These are phyloP conservation scores for Lyophyllum shimeji DNA, from an alignment of 768 basidiomycete species.

Conservation along the genomic window DNA sequence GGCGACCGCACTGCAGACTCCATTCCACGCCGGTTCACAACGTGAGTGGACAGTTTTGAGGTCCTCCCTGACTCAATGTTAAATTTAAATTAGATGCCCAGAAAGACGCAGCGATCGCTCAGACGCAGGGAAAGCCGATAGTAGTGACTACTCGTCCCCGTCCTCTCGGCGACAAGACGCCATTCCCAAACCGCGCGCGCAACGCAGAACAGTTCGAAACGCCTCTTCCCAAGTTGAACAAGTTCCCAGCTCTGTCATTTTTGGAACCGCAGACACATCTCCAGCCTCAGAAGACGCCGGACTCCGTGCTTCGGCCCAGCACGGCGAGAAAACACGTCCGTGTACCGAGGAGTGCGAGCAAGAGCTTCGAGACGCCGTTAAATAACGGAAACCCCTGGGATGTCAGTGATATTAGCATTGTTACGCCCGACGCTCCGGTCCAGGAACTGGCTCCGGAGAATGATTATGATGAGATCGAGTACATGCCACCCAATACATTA, in stretches of 20 bases:
- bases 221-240: constrained; percentile 31
- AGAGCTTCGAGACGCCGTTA: constrained; percentile 64
- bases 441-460: constrained; percentile 29
- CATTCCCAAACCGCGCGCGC: constrained; percentile 62
- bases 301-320: constrained; percentile 58
- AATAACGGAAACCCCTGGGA: constrained; percentile 76
- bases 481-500: constrained; percentile 48
- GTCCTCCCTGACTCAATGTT: not conserved
- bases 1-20: constrained; percentile 32
- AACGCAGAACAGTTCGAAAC: constrained; percentile 29
- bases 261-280: constrained; percentile 18
- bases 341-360: constrained; percentile 47
- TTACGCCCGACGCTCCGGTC: constrained; percentile 25
- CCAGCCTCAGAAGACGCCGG: constrained; percentile 29
- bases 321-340: constrained; percentile 66
- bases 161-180: constrained; percentile 74
- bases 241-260: constrained; percentile 31
- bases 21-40: constrained; percentile 32
- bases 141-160: too few species aligned
- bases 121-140: too few species aligned
- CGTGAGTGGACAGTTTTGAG: constrained; percentile 23
- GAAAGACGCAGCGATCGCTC: constrained; percentile 20
- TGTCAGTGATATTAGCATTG: constrained; percentile 53
- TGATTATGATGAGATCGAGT: constrained; percentile 50
- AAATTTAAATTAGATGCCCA: constrained; percentile 14